phyloP scores from a whole-genome alignment of 1,284 basidiomycete genomes.

The Waitea zeae region DNA sequence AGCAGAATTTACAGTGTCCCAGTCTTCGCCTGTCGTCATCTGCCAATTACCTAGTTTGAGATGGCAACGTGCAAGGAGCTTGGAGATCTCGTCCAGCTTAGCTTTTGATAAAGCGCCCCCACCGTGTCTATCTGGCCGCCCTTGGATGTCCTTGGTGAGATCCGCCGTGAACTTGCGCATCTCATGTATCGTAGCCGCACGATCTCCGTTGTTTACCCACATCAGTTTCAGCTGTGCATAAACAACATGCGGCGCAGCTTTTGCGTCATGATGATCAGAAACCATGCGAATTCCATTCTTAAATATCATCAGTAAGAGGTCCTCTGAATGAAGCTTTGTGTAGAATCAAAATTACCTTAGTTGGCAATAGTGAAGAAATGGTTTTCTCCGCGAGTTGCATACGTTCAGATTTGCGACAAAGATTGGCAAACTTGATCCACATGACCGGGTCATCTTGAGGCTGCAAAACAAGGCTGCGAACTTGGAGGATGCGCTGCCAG shows the following conservation, averaged over 20 bases:
- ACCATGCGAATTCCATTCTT: too few species aligned
- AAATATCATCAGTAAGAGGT: too few species aligned
- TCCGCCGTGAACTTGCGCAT: constrained; percentile 74
- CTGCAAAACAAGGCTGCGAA: constrained; percentile 84
- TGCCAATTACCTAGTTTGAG: constrained; percentile 98
- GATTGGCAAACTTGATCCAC: constrained; percentile 91
- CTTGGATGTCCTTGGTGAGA: constrained; percentile 62
- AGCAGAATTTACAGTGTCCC: constrained; percentile 47
- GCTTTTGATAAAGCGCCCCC: constrained; percentile 34
- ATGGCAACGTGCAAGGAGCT: constrained; percentile 89
- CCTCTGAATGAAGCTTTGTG: too few species aligned
- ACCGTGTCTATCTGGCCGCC: constrained; percentile 28
- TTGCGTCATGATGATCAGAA: constrained; percentile 39
- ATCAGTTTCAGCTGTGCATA: constrained; percentile 96
- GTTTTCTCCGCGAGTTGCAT: constrained; percentile 94
- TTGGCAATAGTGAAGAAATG: constrained; percentile 80
- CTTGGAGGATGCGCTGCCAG: constrained; percentile 96
- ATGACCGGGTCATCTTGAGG: constrained; percentile 93
- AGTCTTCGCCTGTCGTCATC: constrained; percentile 59
- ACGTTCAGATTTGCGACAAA: constrained; percentile 74
- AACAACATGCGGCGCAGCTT: constrained; percentile 90
- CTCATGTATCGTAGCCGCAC: constrained; percentile 71
- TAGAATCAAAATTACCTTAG: too few species aligned
- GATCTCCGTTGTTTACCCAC: constrained; percentile 75
- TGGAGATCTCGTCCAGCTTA: constrained; percentile 64